A percentile compares a stretch with the other conserved stretches of the same genome.
Conservation (phyloP, 371 early-diverging fungal genomes). For the Zychaea mexicana region DNA sequence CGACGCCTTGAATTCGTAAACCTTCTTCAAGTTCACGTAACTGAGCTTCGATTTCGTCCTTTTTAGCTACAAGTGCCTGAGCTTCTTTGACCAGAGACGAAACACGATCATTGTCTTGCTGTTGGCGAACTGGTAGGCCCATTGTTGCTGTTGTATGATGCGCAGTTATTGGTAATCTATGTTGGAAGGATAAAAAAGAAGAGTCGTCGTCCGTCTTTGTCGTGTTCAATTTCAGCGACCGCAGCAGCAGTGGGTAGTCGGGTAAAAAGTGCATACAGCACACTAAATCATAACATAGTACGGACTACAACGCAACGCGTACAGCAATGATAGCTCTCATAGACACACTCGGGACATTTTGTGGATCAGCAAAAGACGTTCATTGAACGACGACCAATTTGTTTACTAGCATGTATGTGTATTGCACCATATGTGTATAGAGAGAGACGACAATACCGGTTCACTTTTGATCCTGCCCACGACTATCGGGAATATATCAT, state of each 20-base stretch:
- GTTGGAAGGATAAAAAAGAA: not conserved
- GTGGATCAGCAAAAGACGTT: too few relatives aligned
- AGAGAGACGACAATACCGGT: not conserved
- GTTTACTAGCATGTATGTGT: not conserved
- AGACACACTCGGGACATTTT: too few relatives aligned
- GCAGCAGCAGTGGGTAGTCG: not conserved
- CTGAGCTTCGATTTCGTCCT: slow-evolving; percentile 64
- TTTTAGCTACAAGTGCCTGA: slow-evolving; percentile 61
- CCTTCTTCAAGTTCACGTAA: slow-evolving; percentile 55
- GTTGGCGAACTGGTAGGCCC: slow-evolving; percentile 9
- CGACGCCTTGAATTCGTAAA: slow-evolving; percentile 65
- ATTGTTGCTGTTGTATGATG: not conserved
- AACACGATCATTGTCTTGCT: too few relatives aligned
- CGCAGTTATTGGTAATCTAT: not conserved
- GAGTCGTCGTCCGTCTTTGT: not conserved
- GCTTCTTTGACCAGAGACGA: slow-evolving; percentile 42
- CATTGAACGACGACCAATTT: too few relatives aligned
- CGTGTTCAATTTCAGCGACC: not conserved
- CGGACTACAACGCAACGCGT: too few relatives aligned
- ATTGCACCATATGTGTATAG: not conserved
- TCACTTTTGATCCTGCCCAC: slow-evolving; percentile 8
- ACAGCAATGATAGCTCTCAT: too few relatives aligned
- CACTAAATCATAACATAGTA: too few relatives aligned
- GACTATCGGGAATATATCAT: slow-evolving; percentile 6
- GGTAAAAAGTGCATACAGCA: too few relatives aligned